phyloP scores from a whole-genome alignment of 495 filamentous ascomycete species.

The Penicillium flavigenum region DNA sequence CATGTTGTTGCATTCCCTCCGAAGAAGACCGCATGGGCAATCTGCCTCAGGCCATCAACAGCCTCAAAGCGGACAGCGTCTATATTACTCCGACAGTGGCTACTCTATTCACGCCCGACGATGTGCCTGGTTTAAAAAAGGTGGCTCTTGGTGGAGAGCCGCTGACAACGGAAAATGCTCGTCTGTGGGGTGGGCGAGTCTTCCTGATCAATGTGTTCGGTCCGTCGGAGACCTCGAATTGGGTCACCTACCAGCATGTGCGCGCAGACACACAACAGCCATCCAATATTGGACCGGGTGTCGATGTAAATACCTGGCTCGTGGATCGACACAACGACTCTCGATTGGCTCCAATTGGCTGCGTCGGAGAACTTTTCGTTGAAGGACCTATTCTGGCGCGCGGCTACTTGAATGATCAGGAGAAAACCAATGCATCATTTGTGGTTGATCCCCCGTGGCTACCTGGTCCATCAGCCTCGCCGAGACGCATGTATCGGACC shows the following conservation, averaged over 20 bases:
- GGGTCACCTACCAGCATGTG: background rate
- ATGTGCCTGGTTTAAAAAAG: background rate
- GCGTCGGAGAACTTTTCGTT: constrained; percentile 44
- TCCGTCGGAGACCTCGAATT: constrained; percentile 20
- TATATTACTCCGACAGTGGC: background rate
- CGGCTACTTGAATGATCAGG: constrained; percentile 39
- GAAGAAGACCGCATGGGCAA: background rate
- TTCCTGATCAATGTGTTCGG: constrained; percentile 23
- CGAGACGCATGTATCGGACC: background rate
- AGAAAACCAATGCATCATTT: constrained; percentile 25
- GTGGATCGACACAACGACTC: no score
- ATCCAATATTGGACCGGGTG: background rate
- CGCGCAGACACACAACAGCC: background rate
- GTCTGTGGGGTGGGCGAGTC: background rate
- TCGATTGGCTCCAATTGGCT: background rate
- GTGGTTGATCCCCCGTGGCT: constrained; percentile 4
- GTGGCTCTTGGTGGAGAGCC: background rate
- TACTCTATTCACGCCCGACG: background rate
- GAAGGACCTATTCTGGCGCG: constrained; percentile 42
- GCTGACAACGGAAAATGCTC: background rate
- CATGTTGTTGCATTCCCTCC: constrained; percentile 43
- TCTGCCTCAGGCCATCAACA: background rate
- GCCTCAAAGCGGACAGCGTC: background rate
- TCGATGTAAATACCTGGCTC: background rate
- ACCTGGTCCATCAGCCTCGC: constrained; percentile 7